These are phyloP conservation scores for Westerdykella aurantiaca DNA, from an alignment of 2,329 filamentous ascomycete species.

Conservation along the genomic window DNA sequence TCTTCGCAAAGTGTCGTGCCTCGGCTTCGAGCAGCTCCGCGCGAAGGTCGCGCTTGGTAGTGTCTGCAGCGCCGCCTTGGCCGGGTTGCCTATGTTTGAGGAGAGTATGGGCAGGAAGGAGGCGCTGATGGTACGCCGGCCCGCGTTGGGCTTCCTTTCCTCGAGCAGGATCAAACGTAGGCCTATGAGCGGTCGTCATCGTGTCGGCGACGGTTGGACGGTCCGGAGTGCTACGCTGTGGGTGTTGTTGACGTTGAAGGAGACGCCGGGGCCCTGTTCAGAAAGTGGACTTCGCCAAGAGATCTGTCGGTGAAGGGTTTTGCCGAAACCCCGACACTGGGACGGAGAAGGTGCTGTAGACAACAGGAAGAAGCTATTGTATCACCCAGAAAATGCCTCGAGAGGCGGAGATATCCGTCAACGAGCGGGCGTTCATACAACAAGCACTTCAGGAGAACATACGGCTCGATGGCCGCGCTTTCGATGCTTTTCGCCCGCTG, in stretches of 20 bases:
- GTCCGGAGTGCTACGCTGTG: constrained; percentile 2
- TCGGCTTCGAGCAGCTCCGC: constrained; percentile 88
- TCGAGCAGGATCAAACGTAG: constrained; percentile 92
- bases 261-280: background rate
- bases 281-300: constrained; percentile 10
- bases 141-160: constrained; percentile 94
- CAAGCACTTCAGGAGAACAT: constrained; percentile 75
- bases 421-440: constrained; percentile 80
- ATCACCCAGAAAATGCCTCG: constrained; percentile 64
- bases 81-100: constrained; percentile 79
- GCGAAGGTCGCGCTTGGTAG: constrained; percentile 68
- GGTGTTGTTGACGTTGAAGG: constrained; percentile 8
- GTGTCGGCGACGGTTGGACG: constrained; percentile 7
- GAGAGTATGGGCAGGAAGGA: constrained; percentile 86
- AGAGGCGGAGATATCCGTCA: constrained; percentile 83
- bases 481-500: constrained; percentile 74
- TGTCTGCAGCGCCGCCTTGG: constrained; percentile 77
- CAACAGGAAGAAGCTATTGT: too few relatives aligned
- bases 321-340: constrained; percentile 23
- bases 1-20: constrained; percentile 79
- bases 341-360: constrained; percentile 4
- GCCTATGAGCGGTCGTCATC: constrained; percentile 62
- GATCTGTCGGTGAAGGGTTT: constrained; percentile 15
- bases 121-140: constrained; percentile 90
- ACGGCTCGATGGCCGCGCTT: constrained; percentile 74